Base-by-base conservation (phyloP, 257 asterid species). In the Paraleonurus japonicus region DNA sequence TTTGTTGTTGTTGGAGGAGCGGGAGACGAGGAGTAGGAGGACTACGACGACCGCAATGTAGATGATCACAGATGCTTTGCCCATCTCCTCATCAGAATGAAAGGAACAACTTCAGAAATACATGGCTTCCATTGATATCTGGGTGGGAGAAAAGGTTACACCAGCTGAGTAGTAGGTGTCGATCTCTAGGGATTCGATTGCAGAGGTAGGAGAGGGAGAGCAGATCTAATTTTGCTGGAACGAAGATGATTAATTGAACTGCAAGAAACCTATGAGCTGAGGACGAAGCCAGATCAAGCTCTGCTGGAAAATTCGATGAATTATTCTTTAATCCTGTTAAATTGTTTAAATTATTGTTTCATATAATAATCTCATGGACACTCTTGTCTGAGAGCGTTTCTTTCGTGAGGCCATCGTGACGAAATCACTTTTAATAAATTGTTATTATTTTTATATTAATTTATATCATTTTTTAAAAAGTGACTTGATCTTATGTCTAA, bases 11-110 rank as follows among this genome's bases (percentile, higher is more conserved):
- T 54, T 50, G 72, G 72, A 37, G 72, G 77, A 73, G 67, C 77
- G 77, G 67, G 77, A 73, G 50, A 73, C 58, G 60, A 73, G 77
- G 59, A 73, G 33, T 8, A 65, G 77, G 65, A 73, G 72, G 60
- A 12, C 19, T 4, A 65, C 37, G 77, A 72, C 77, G 15, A 73
- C 15, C 50, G 77, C 7, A 9, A 65, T 73, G 67, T 73, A 73
- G 60, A 73, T 65, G 66, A 73, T 39, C 9, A 64, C 59, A 53
- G 63, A 39, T 4, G 70, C 30, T 64, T 54, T 64, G 35, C 60
- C 59, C 66, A 73, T 62, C 48, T 43, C 67, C 60, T 70, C 43
- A 61, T 62, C 68, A 62, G 27, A 61, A n/a, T 26, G 47, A 61
- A 61, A 5, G 10, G 47, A 59, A n/a, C 6, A 4, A 43, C 35